A percentile compares a stretch with the other conserved stretches of the same genome.
phyloP scores from a whole-genome alignment of 2,329 filamentous ascomycete genomes.

The Phaeosphaeriaceae sp. region DNA sequence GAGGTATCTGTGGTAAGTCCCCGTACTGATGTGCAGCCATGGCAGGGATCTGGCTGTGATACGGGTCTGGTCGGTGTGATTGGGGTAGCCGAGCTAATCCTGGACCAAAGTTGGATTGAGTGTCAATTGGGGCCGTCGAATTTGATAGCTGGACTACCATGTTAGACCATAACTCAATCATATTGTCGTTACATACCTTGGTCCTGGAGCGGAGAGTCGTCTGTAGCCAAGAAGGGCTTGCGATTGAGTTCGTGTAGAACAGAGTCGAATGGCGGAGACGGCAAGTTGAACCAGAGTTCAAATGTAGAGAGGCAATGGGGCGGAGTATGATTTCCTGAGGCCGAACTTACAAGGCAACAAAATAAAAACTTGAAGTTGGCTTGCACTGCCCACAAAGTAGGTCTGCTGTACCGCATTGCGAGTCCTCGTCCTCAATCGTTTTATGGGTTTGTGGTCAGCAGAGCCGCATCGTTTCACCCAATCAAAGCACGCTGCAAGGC shows the following conservation, averaged over 20 bases:
- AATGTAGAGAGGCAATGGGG: conserved; percentile 30
- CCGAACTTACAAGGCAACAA: conserved; percentile 31
- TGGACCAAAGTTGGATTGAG: not conserved
- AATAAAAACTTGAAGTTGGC: conserved; percentile 17
- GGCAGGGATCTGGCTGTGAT: conserved; percentile 3
- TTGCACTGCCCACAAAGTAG: conserved; percentile 40
- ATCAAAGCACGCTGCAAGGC: conserved; percentile 16
- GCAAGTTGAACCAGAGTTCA: conserved; percentile 13
- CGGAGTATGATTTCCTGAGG: conserved; percentile 29
- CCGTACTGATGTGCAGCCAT: conserved; percentile 34
- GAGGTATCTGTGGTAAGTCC: conserved; percentile 41
- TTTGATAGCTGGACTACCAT: not conserved
- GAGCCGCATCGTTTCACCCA: conserved; percentile 41
- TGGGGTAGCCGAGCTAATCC: conserved; percentile 2
- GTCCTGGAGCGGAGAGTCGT: not conserved
- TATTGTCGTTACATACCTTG: not conserved
- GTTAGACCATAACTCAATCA: conserved; percentile 3
- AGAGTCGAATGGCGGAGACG: conserved; percentile 11
- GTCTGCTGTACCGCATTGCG: conserved; percentile 19
- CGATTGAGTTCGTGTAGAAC: not conserved
- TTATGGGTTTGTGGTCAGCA: conserved; percentile 41
- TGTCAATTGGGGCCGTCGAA: not conserved
- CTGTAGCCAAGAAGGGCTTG: not conserved
- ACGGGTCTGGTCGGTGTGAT: not conserved
- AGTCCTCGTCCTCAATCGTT: conserved; percentile 17